phyloP scores from a whole-genome alignment of 2,329 filamentous ascomycete genomes.

The Fonsecaea nubica region DNA sequence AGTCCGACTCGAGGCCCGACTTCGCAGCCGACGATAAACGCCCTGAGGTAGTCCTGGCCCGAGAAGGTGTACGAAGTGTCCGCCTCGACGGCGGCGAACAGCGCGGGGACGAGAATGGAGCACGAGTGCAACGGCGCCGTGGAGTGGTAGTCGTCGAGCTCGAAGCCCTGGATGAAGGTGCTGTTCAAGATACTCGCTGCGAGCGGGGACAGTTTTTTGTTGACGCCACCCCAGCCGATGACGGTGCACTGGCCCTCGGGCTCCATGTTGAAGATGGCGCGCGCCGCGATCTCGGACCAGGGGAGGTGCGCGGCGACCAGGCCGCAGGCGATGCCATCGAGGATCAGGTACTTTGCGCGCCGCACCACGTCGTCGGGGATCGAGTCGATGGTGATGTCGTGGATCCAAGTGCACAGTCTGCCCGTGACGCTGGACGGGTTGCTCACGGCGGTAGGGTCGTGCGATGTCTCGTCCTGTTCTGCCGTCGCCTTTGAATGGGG shows the following conservation, averaged over 20 bases:
- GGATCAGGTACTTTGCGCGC: slow-evolving; percentile 52
- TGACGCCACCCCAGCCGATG: slow-evolving; percentile 36
- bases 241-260: slow-evolving; percentile 41
- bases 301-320: slow-evolving; percentile 51
- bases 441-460: slow-evolving; percentile 8
- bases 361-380: slow-evolving; percentile 45
- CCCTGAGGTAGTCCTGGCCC: slow-evolving; percentile 46
- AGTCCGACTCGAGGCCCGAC: slow-evolving; percentile 49
- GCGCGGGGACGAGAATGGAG: slow-evolving; percentile 48
- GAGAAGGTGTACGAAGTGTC: slow-evolving; percentile 14
- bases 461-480: not conserved
- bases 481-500: not conserved
- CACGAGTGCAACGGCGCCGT: slow-evolving; percentile 51
- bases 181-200: slow-evolving; percentile 53
- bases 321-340: slow-evolving; percentile 53
- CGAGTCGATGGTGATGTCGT: slow-evolving; percentile 39
- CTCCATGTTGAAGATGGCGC: slow-evolving; percentile 45
- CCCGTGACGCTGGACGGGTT: slow-evolving; percentile 32
- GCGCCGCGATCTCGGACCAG: slow-evolving; percentile 50
- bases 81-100: slow-evolving; percentile 48
- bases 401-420: slow-evolving; percentile 45
- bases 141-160: slow-evolving; percentile 55
- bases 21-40: slow-evolving; percentile 51
- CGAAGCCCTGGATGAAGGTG: slow-evolving; percentile 53
- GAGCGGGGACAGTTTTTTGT: slow-evolving; percentile 47